These are phyloP conservation scores for Candida chauliodis DNA, from an alignment of 805 yeast genomes.

Conservation along the genomic window DNA sequence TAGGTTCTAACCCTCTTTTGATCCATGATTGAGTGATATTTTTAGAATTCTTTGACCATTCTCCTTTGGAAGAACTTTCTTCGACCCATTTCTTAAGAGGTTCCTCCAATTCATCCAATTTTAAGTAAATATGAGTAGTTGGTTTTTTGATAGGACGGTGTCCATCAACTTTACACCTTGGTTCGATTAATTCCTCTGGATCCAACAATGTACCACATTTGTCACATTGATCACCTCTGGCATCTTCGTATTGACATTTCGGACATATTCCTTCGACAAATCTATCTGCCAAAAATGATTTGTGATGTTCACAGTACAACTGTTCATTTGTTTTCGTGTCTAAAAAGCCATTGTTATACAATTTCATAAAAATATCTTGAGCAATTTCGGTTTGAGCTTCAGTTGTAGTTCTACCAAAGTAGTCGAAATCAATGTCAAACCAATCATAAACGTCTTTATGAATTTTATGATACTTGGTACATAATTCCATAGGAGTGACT, in stretches of 20 bases:
- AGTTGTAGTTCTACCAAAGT: slow-evolving; percentile 96
- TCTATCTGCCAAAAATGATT: slow-evolving; percentile 92
- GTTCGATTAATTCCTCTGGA: slow-evolving; percentile 90
- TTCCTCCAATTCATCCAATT: slow-evolving; percentile 80
- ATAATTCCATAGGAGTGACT: slow-evolving; percentile 80
- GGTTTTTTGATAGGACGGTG: slow-evolving; percentile 75
- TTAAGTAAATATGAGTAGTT: slow-evolving; percentile 82
- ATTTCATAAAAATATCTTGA: slow-evolving; percentile 81
- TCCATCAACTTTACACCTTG: slow-evolving; percentile 91
- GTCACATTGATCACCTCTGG: slow-evolving; percentile 99
- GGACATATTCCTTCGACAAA: slow-evolving; percentile 98
- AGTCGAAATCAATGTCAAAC: slow-evolving; percentile 93
- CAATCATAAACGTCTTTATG: slow-evolving; percentile 92
- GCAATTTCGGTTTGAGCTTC: slow-evolving; percentile 89
- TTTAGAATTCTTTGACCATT: slow-evolving; percentile 89
- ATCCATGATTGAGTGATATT: slow-evolving; percentile 92
- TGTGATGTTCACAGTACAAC: slow-evolving; percentile 85
- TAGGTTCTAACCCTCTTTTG: slow-evolving; percentile 85
- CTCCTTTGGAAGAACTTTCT: slow-evolving; percentile 64
- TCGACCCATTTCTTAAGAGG: slow-evolving; percentile 69
- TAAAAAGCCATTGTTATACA: slow-evolving; percentile 71
- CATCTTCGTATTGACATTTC: slow-evolving; percentile 90
- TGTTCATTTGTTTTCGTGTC: slow-evolving; percentile 89
- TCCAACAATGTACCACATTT: slow-evolving; percentile 86
- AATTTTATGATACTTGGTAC: slow-evolving; percentile 84